phyloP scores from a whole-genome alignment of 805 yeast species.

The Zygoascus biomembranicola region DNA sequence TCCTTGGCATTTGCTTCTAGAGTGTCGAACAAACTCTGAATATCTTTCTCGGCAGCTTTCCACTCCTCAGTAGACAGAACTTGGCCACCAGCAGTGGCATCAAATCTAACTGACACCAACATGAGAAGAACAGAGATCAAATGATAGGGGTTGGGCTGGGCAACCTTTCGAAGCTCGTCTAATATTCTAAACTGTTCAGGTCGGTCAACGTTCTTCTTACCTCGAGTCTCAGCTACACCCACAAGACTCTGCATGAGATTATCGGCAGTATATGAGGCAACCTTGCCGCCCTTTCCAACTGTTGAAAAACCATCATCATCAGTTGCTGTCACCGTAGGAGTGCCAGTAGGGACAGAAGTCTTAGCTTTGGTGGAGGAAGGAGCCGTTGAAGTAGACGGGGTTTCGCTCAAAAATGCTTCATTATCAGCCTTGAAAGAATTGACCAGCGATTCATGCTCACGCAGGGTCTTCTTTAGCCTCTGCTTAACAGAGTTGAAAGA shows the following conservation, averaged over 20 bases:
- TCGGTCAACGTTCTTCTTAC: slow-evolving; percentile 88
- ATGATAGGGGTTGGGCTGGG: slow-evolving; percentile 57
- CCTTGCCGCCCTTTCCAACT: slow-evolving; percentile 34
- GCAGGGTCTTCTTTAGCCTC: slow-evolving; percentile 71
- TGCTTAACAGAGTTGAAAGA: slow-evolving; percentile 84
- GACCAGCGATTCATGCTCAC: slow-evolving; percentile 56
- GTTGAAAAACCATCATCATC: slow-evolving; percentile 33
- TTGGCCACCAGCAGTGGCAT: slow-evolving; percentile 55
- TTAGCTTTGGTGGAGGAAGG: slow-evolving; percentile 15
- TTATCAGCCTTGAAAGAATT: slow-evolving; percentile 60
- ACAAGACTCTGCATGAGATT: slow-evolving; percentile 66
- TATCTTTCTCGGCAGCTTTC: slow-evolving; percentile 60
- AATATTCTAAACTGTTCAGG: slow-evolving; percentile 65
- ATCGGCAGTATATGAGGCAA: slow-evolving; percentile 29
- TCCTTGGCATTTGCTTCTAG: slow-evolving; percentile 52
- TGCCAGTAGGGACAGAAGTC: slow-evolving; percentile 23
- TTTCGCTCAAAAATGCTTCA: slow-evolving; percentile 48
- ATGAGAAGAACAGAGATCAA: slow-evolving; percentile 67
- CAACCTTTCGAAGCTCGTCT: slow-evolving; percentile 46
- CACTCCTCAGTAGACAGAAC: slow-evolving; percentile 77
- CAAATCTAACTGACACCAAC: slow-evolving; percentile 83
- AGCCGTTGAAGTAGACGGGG: slow-evolving; percentile 22
- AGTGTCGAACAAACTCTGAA: slow-evolving; percentile 52
- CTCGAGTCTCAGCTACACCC: slow-evolving; percentile 78
- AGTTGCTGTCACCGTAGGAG: slow-evolving; percentile 27